Evolutionary conservation across 805 yeast genomes (phyloP).

Genomic region (Teunomyces gatunensis): DNA sequence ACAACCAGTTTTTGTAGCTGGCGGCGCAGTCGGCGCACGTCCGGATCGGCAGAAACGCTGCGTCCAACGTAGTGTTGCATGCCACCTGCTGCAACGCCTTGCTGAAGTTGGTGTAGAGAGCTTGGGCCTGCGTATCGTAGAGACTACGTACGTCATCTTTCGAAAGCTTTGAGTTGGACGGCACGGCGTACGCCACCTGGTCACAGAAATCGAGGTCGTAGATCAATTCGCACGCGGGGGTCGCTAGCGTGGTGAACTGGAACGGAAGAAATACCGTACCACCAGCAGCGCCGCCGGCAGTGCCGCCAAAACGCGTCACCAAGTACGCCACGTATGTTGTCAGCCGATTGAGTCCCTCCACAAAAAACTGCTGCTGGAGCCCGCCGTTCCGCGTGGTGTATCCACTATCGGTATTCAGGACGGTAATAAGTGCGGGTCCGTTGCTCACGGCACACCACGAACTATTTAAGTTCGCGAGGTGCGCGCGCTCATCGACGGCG

Average conservation of each 20-base stretch:
- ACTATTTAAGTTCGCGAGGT: slow-evolving; percentile 40
- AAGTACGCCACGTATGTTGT: slow-evolving; percentile 65
- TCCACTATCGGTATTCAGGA: slow-evolving; percentile 22
- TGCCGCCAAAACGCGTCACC: slow-evolving; percentile 45
- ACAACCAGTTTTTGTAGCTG: slow-evolving; percentile 83
- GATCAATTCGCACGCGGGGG: slow-evolving; percentile 66
- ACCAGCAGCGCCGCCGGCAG: slow-evolving; percentile 60
- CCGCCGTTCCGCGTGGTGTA: slow-evolving; percentile 47
- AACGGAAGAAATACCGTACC: slow-evolving; percentile 62
- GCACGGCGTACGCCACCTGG: slow-evolving; percentile 85
- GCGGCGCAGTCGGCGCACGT: slow-evolving; percentile 70
- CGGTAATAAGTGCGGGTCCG: slow-evolving; percentile 42
- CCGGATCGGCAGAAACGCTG: slow-evolving; percentile 69
- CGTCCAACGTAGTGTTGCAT: slow-evolving; percentile 67
- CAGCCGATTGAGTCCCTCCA: slow-evolving; percentile 58
- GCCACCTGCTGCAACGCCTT: slow-evolving; percentile 72
- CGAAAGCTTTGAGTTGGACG: slow-evolving; percentile 33
- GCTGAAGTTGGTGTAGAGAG: slow-evolving; percentile 61
- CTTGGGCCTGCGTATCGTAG: slow-evolving; percentile 65
- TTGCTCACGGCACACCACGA: slow-evolving; percentile 73
- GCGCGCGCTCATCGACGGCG: slow-evolving; percentile 34
- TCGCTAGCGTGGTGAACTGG: slow-evolving; percentile 52
- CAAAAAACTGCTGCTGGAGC: slow-evolving; percentile 58
- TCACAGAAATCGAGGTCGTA: slow-evolving; percentile 75
- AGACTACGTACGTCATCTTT: slow-evolving; percentile 21